Evolutionary conservation across 2,329 filamentous ascomycete genomes (phyloP).

Genomic region (Cladosporium sp.): DNA sequence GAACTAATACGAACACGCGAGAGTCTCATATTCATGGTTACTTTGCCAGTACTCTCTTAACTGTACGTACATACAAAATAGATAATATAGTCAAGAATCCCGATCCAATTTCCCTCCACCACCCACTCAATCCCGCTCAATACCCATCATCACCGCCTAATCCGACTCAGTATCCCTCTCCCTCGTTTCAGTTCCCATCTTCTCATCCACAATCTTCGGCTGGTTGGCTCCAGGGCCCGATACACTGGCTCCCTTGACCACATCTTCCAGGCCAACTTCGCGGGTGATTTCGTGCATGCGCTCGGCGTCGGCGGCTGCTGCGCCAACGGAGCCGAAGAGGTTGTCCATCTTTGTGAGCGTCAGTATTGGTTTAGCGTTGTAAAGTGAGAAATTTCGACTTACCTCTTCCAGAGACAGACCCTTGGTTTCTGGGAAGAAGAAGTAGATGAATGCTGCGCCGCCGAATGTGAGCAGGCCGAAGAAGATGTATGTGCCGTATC

Average conservation of each 20-base stretch:
- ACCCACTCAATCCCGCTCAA: too few relatives aligned
- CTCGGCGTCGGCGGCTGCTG: slow-evolving; percentile 61
- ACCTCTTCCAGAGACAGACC: slow-evolving; percentile 31
- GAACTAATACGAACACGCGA: too few relatives aligned
- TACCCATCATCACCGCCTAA: too few relatives aligned
- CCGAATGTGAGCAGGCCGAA: slow-evolving; percentile 62
- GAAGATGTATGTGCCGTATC: slow-evolving; percentile 66
- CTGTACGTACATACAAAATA: too few relatives aligned
- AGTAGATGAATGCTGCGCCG: slow-evolving; percentile 53
- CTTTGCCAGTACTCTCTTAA: too few relatives aligned
- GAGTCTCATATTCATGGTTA: too few relatives aligned
- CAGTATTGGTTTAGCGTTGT: too few relatives aligned
- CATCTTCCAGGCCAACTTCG: slow-evolving; percentile 58
- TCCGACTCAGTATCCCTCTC: slow-evolving; percentile 13
- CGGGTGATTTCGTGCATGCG: slow-evolving; percentile 69
- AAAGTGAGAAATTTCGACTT: too few relatives aligned
- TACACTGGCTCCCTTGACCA: slow-evolving; percentile 21
- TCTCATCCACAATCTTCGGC: slow-evolving; percentile 16
- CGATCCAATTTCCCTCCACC: too few relatives aligned
- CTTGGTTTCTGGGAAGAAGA: slow-evolving; percentile 54
- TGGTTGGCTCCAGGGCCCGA: neutral
- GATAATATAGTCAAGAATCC: too few relatives aligned
- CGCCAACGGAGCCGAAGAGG: slow-evolving; percentile 48
- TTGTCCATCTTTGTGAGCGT: slow-evolving; percentile 38
- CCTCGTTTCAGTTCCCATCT: slow-evolving; percentile 15